phyloP scores from a whole-genome alignment of 306 rosid genomes.

The Bauhinia variegata region DNA sequence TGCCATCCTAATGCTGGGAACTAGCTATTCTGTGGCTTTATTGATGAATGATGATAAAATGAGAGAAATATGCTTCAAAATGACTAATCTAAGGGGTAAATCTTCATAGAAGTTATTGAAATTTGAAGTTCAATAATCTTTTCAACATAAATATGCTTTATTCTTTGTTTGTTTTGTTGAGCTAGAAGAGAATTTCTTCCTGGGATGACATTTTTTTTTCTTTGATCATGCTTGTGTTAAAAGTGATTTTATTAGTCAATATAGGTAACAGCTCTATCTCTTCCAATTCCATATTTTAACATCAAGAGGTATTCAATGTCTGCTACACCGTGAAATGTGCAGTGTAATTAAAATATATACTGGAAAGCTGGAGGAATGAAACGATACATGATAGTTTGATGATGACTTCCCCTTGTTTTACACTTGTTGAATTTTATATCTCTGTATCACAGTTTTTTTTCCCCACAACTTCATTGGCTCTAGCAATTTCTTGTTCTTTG shows the following conservation, averaged over 20 bases:
- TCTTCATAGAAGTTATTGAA: neutral
- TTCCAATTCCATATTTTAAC: neutral
- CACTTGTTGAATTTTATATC: neutral
- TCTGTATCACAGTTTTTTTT: neutral
- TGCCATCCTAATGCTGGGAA: conserved; percentile 1
- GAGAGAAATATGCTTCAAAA: neutral
- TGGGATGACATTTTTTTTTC: neutral
- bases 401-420: neutral
- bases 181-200: neutral
- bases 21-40: neutral
- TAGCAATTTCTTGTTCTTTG: conserved; percentile 1
- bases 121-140: neutral
- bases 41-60: conserved; percentile 12
- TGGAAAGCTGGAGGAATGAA: conserved; percentile 6
- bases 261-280: conserved; percentile 8
- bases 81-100: neutral
- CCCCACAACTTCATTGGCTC: neutral
- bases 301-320: neutral
- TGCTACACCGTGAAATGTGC: neutral
- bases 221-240: neutral
- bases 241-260: neutral
- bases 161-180: neutral
- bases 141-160: neutral
- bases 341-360: neutral
- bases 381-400: neutral